Conservation (phyloP, 2,329 filamentous ascomycete genomes). For the Rhinocladiella mackenziei region DNA sequence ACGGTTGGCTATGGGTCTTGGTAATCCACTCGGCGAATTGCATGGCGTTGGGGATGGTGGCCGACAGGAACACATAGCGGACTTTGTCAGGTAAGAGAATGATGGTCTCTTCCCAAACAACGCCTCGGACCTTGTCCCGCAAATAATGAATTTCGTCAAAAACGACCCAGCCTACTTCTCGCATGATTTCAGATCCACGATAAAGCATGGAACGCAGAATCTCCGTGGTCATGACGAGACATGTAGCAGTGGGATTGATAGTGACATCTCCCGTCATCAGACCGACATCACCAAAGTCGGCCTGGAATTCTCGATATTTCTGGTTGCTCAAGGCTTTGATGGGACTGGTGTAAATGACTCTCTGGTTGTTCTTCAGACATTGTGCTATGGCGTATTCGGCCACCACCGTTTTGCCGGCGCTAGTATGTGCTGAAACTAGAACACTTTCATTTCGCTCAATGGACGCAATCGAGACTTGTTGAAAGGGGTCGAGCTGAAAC, state of each 20-base stretch:
- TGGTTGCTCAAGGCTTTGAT: constrained; percentile 99
- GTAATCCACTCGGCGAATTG: constrained; percentile 99
- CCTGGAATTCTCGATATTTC: constrained; percentile 94
- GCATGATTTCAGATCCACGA: constrained; percentile 97
- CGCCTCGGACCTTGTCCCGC: constrained; percentile 87
- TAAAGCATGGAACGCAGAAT: constrained; percentile 99
- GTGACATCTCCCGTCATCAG: constrained; percentile 99
- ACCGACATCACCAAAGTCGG: constrained; percentile 93
- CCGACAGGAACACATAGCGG: constrained; percentile 95
- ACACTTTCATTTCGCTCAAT: constrained; percentile 97
- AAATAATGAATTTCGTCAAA: constrained; percentile 99
- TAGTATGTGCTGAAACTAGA: constrained; percentile 92
- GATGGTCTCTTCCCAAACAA: constrained; percentile 99
- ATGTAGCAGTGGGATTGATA: constrained; percentile 97
- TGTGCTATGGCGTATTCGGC: constrained; percentile 98
- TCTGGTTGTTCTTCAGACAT: constrained; percentile 92
- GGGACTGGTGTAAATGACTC: constrained; percentile 98
- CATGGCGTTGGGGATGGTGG: constrained; percentile 97
- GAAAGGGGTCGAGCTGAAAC: constrained; percentile 95
- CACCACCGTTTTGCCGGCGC: constrained; percentile 95
- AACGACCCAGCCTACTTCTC: constrained; percentile 95
- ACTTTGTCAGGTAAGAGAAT: constrained; percentile 98
- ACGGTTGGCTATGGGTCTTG: constrained; percentile 95
- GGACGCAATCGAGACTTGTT: constrained; percentile 87
- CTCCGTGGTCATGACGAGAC: constrained; percentile 98